Evolutionary conservation across 805 yeast species (phyloP).

Genomic region (Candida fluviatilis): DNA sequence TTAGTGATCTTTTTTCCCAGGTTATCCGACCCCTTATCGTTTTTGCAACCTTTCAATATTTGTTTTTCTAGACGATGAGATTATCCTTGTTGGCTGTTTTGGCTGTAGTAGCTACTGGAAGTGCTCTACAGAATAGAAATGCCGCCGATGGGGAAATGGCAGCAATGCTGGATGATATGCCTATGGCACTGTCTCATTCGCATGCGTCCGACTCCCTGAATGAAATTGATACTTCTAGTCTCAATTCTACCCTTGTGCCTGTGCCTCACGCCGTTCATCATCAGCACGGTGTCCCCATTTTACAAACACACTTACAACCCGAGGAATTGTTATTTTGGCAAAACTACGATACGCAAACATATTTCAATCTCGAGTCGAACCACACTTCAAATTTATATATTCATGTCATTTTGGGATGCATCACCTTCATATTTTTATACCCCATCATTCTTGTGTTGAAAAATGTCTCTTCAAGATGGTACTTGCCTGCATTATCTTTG

Average conservation of each 20-base stretch:
- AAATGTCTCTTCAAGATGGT: conserved; percentile 52
- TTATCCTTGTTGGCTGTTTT: no score
- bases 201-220: no score
- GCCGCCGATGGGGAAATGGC: no score
- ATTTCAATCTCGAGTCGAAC: conserved; percentile 51
- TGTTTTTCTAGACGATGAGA: no score
- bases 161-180: no score
- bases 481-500: conserved; percentile 49
- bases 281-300: conserved; percentile 71
- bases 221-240: no score
- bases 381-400: conserved; percentile 48
- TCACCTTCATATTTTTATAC: conserved; percentile 51
- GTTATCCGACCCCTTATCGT: no score
- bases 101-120: no score
- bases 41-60: no score
- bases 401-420: conserved; percentile 47
- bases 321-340: conserved; percentile 79
- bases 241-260: conserved; percentile 12
- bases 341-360: conserved; percentile 71
- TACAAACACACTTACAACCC: conserved; percentile 61
- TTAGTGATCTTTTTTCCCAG: no score
- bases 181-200: no score
- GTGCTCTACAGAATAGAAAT: no score
- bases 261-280: conserved; percentile 36
- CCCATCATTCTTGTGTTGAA: conserved; percentile 68